These are phyloP conservation scores for Candida germanica DNA, from an alignment of 805 yeast species.

Conservation along the genomic window DNA sequence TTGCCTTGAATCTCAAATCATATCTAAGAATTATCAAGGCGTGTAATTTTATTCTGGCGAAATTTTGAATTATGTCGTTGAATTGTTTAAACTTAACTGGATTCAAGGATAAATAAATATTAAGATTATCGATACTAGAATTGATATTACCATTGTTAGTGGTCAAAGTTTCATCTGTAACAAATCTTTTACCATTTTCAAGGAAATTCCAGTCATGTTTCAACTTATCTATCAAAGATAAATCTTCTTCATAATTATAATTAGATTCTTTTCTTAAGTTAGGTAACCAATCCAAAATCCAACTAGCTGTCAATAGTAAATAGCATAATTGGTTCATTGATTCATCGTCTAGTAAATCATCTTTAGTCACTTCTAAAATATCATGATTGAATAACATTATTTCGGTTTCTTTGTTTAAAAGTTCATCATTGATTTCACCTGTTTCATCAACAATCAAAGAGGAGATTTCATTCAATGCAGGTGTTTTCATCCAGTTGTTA, in stretches of 20 bases:
- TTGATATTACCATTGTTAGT: conserved; percentile 13
- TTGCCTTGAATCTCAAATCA: conserved; percentile 52
- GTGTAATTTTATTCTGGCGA: conserved; percentile 34
- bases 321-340: conserved; percentile 51
- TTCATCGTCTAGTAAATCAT: conserved; percentile 53
- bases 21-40: conserved; percentile 51
- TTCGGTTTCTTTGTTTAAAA: conserved; percentile 23
- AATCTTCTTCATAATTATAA: conserved; percentile 19
- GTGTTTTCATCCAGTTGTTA: conserved; percentile 30
- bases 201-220: conserved; percentile 41
- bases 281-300: conserved; percentile 64
- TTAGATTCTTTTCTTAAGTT: conserved; percentile 43
- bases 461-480: conserved; percentile 22
- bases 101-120: conserved; percentile 33
- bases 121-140: conserved; percentile 8
- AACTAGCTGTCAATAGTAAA: conserved; percentile 50
- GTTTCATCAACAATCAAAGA: conserved; percentile 15
- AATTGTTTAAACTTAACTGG: conserved; percentile 31
- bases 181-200: conserved; percentile 32
- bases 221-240: conserved; percentile 29
- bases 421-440: conserved; percentile 14
- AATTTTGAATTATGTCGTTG: conserved; percentile 28
- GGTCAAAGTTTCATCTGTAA: conserved; percentile 9
- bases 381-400: conserved; percentile 23
- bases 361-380: conserved; percentile 29